These are phyloP conservation scores for Phytopythium sindhum DNA, from an alignment of 352 stramenopile genomes.

Conservation along the genomic window DNA sequence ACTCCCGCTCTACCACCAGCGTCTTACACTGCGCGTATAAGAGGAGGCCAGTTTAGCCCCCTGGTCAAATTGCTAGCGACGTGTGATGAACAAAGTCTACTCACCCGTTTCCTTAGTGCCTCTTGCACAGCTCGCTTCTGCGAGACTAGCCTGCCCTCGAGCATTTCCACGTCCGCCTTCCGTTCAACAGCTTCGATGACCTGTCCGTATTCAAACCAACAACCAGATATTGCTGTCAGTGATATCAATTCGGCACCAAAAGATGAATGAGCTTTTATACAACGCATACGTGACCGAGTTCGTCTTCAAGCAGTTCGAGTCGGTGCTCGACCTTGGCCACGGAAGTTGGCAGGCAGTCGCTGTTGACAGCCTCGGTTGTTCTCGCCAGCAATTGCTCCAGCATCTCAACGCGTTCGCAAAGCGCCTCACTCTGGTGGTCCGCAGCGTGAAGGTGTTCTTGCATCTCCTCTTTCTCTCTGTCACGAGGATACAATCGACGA, in stretches of 20 bases:
- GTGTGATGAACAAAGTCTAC: background rate
- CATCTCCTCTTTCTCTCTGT: constrained; percentile 18
- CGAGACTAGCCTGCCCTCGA: constrained; percentile 14
- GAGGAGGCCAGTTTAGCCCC: background rate
- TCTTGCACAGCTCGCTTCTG: constrained; percentile 35
- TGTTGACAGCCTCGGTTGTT: constrained; percentile 12
- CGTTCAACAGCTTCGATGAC: constrained; percentile 35
- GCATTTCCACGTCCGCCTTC: constrained; percentile 38
- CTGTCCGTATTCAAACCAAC: constrained; percentile 9
- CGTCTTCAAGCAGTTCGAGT: constrained; percentile 50
- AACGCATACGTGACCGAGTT: constrained; percentile 36
- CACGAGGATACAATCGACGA: background rate
- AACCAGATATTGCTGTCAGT: background rate
- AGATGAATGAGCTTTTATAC: background rate
- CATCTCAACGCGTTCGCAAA: constrained; percentile 13
- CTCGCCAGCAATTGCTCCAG: constrained; percentile 9
- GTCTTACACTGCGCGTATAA: constrained; percentile 39
- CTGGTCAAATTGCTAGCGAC: background rate
- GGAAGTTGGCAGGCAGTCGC: background rate
- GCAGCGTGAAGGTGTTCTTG: background rate
- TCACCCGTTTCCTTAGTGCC: constrained; percentile 40
- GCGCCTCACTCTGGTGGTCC: constrained; percentile 10
- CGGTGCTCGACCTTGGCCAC: constrained; percentile 28
- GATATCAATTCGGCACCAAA: background rate
- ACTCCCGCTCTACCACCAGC: constrained; percentile 39